These are phyloP conservation scores for Acer negundo DNA, from an alignment of 345 rosid genomes.

Conservation along the genomic window DNA sequence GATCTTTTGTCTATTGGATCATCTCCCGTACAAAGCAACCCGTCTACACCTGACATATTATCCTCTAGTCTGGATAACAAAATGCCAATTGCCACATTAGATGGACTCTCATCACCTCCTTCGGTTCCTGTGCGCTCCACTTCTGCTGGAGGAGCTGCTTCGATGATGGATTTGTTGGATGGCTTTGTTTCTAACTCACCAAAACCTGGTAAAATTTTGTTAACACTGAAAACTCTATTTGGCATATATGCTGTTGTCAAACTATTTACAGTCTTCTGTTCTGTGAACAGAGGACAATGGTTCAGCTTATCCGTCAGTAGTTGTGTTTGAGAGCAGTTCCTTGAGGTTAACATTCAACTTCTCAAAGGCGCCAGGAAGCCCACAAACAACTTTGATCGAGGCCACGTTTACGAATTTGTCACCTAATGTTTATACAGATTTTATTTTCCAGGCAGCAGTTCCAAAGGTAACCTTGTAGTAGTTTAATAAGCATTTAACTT, in stretches of 20 bases:
- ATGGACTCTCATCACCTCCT: constrained; percentile 52
- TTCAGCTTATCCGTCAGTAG: constrained; percentile 65
- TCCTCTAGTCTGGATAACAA: constrained; percentile 49
- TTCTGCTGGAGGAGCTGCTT: constrained; percentile 49
- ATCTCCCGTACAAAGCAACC: constrained; percentile 56
- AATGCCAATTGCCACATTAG: constrained; percentile 40
- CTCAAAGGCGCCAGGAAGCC: constrained; percentile 76
- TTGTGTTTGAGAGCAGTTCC: constrained; percentile 84
- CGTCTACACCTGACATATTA: constrained; percentile 61
- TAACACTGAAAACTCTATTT: constrained; percentile 14
- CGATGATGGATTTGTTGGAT: constrained; percentile 83
- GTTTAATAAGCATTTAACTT: constrained; percentile 1
- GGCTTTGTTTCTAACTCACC: constrained; percentile 67
- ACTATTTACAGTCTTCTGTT: constrained; percentile 23
- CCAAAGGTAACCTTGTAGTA: constrained; percentile 71
- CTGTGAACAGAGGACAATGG: constrained; percentile 70
- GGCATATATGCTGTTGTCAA: constrained; percentile 17
- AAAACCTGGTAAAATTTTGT: constrained; percentile 53
- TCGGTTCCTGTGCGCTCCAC: constrained; percentile 37
- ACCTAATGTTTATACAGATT: constrained; percentile 62
- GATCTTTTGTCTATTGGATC: constrained; percentile 92
- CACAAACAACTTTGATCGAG: constrained; percentile 60
- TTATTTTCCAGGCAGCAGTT: constrained; percentile 96
- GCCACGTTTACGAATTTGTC: constrained; percentile 84
- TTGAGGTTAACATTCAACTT: constrained; percentile 76